These are phyloP conservation scores for Rossbeevera mucosa DNA, from an alignment of 768 basidiomycete species.

Conservation along the genomic window DNA sequence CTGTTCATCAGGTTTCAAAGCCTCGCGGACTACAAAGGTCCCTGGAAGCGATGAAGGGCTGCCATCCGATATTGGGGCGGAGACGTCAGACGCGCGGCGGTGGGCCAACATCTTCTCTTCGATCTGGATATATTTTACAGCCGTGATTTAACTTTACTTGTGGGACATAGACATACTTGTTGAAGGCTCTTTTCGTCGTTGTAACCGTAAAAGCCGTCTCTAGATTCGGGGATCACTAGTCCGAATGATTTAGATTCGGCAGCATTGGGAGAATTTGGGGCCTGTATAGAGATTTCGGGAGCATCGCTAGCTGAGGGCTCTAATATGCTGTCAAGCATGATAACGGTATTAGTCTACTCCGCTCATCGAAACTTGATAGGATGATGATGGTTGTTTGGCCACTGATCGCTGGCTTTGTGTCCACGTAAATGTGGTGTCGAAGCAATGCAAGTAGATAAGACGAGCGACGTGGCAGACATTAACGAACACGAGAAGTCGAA, in stretches of 20 bases:
- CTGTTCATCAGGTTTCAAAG: constrained; percentile 21
- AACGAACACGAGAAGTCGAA: not conserved
- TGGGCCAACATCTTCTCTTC: constrained; percentile 71
- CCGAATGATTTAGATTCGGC: constrained; percentile 24
- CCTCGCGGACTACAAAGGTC: constrained; percentile 35
- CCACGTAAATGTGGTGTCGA: not conserved
- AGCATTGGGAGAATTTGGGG: not conserved
- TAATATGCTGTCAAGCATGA: constrained; percentile 14
- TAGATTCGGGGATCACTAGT: constrained; percentile 43
- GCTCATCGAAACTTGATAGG: constrained; percentile 1
- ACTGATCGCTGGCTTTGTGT: not conserved
- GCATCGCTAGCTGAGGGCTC: constrained; percentile 1
- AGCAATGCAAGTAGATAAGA: not conserved
- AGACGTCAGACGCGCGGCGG: constrained; percentile 55
- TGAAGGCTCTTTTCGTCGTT: constrained; percentile 71
- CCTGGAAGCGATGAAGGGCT: constrained; percentile 32
- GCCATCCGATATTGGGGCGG: constrained; percentile 20
- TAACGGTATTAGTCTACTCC: constrained; percentile 6
- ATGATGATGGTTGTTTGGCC: constrained; percentile 15
- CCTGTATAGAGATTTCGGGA: not conserved
- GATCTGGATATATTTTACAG: constrained; percentile 43
- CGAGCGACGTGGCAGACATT: not conserved
- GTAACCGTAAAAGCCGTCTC: constrained; percentile 78
- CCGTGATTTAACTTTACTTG: not conserved
- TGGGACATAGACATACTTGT: constrained; percentile 54